A percentile compares a stretch with the other conserved stretches of the same genome.
phyloP scores from a whole-genome alignment of 148 eudicot species.

The Dysphania ambrosioides region DNA sequence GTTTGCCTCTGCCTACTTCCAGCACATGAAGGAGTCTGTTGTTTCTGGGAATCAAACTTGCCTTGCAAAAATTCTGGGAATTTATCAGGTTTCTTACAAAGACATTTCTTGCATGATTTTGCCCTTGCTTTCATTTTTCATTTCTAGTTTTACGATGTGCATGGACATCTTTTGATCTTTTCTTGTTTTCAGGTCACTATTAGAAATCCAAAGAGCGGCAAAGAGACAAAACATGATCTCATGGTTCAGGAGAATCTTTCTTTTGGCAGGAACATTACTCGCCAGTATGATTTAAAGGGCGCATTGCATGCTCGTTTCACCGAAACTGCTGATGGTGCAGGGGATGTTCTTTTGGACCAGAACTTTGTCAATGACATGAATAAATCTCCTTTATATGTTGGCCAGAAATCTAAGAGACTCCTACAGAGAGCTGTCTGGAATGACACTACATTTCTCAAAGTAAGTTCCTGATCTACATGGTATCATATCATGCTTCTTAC shows the following conservation, averaged over 20 bases:
- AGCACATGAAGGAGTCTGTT: constrained; percentile 65
- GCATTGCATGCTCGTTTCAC: constrained; percentile 79
- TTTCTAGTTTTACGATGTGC: neutral
- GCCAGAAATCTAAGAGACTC: constrained; percentile 60
- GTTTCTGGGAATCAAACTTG: constrained; percentile 78
- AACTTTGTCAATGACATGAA: constrained; percentile 95
- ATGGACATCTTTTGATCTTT: constrained; percentile 2
- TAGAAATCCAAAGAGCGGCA: constrained; percentile 58
- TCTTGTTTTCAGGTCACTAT: constrained; percentile 50
- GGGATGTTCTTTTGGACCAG: constrained; percentile 90
- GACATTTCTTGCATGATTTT: neutral
- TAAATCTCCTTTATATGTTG: constrained; percentile 68
- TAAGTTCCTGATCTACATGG: constrained; percentile 33
- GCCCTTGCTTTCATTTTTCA: neutral
- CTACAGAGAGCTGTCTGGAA: constrained; percentile 92
- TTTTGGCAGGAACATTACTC: constrained; percentile 56
- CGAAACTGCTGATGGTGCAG: constrained; percentile 58
- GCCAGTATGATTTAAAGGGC: constrained; percentile 93
- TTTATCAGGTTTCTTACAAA: constrained; percentile 65
- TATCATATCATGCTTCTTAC: neutral
- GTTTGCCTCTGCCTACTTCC: constrained; percentile 66
- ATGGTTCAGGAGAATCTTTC: constrained; percentile 95
- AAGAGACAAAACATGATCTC: constrained; percentile 72
- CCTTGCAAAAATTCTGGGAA: constrained; percentile 91
- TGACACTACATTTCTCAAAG: constrained; percentile 82